Conservation (phyloP, 2,329 filamentous ascomycete genomes). For the Neospermospora avenae region DNA sequence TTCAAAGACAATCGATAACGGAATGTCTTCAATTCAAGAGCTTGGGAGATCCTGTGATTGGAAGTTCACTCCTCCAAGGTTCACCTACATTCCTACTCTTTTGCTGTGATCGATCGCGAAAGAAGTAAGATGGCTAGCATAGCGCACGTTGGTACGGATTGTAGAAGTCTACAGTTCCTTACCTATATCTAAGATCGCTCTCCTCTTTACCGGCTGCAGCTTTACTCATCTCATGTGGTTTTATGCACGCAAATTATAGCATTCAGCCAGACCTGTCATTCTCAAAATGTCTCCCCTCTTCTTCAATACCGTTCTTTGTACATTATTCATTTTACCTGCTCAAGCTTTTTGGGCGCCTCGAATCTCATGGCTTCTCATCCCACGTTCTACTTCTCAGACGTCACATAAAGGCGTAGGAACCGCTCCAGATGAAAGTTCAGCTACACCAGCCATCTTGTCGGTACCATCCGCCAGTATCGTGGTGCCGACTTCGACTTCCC, state of each 20-base stretch:
- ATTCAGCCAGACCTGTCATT: not conserved
- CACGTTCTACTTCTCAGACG: not conserved
- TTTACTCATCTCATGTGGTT: not conserved
- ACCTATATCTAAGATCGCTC: not conserved
- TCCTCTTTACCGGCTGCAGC: not conserved
- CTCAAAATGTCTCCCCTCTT: not conserved
- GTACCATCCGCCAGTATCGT: conserved; percentile 12
- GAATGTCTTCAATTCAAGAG: not conserved
- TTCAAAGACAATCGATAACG: not conserved
- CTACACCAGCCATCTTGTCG: conserved; percentile 15
- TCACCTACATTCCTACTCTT: not conserved
- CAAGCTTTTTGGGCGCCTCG: not conserved
- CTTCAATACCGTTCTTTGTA: not conserved
- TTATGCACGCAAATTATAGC: not conserved
- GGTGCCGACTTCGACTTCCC: conserved; percentile 11
- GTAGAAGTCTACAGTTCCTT: not conserved
- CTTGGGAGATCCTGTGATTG: not conserved
- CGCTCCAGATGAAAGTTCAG: not conserved
- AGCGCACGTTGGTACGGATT: not conserved
- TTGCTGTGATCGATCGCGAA: not conserved
- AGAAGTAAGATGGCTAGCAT: conserved; percentile 1
- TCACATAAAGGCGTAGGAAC: not conserved
- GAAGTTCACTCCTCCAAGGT: not conserved
- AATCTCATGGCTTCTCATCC: not conserved
- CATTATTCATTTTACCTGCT: not conserved